Percentiles rank a stretch among this genome's conserved stretches.
phyloP scores from a whole-genome alignment of 371 early-diverging fungal genomes.

The Rhizopus arrhizus region DNA sequence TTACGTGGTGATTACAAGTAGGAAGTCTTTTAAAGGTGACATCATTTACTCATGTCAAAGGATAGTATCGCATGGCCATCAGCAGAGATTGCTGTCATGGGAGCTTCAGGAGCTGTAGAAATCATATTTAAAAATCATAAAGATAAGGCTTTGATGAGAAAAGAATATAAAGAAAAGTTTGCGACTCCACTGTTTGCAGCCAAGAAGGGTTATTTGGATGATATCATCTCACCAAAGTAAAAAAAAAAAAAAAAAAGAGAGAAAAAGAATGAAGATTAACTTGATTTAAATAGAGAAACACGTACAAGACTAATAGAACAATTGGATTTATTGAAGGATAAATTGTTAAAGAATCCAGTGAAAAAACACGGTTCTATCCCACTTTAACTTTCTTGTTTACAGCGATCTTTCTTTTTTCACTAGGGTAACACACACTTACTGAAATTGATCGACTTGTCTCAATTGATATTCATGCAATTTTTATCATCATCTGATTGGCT shows the following conservation, averaged over 20 bases:
- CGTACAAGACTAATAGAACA: conserved; percentile 87
- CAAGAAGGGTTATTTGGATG: conserved; percentile 92
- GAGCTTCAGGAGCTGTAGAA: conserved; percentile 95
- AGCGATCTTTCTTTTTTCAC: no score
- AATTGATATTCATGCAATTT: background rate
- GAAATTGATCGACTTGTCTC: background rate
- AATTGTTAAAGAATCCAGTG: conserved; percentile 75
- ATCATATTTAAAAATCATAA: conserved; percentile 85
- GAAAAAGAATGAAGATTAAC: background rate
- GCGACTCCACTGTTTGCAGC: conserved; percentile 97
- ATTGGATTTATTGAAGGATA: conserved; percentile 75
- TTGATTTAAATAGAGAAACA: conserved; percentile 57
- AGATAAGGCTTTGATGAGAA: conserved; percentile 76
- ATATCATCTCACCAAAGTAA: conserved; percentile 84
- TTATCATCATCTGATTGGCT: background rate
- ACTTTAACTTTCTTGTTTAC: conserved; percentile 47
- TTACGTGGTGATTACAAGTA: conserved; percentile 85
- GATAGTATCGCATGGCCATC: conserved; percentile 94
- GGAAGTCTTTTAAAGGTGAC: conserved; percentile 2
- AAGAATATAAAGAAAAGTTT: conserved; percentile 91
- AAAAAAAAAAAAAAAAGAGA: background rate
- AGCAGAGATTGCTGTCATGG: conserved; percentile 98
- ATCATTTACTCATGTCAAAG: conserved; percentile 1
- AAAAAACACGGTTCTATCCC: conserved; percentile 98
- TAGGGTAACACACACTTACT: background rate